phyloP scores from a whole-genome alignment of 2,329 filamentous ascomycete genomes.

The Teratosphaeria zuluensis region DNA sequence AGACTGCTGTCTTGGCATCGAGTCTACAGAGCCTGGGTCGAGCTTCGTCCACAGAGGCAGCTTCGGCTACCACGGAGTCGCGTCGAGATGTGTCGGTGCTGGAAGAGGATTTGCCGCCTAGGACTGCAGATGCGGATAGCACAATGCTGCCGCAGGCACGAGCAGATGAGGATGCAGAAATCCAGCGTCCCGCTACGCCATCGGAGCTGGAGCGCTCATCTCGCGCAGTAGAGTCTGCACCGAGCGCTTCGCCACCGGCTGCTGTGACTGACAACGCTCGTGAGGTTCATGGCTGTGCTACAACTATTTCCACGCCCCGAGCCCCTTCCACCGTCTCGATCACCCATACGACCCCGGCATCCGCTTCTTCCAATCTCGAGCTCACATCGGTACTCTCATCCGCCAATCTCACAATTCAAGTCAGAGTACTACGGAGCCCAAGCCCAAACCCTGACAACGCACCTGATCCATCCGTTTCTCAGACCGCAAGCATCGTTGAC shows the following conservation, averaged over 20 bases:
- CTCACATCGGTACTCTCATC: no score
- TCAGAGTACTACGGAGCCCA: not conserved
- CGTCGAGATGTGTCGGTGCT: not conserved
- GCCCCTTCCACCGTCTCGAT: no score
- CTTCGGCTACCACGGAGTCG: not conserved
- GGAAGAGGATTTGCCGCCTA: not conserved
- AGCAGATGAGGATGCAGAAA: not conserved
- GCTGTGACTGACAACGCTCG: not conserved
- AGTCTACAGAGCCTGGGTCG: not conserved
- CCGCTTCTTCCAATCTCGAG: no score
- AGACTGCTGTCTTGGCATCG: not conserved
- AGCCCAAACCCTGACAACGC: not conserved
- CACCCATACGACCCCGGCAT: no score
- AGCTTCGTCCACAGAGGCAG: not conserved
- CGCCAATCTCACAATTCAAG: not conserved
- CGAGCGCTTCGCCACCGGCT: not conserved
- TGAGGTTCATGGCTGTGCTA: not conserved
- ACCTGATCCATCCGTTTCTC: not conserved
- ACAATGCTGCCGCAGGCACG: not conserved
- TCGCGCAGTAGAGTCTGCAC: not conserved
- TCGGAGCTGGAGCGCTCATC: not conserved
- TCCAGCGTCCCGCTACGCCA: not conserved
- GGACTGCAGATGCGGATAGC: not conserved
- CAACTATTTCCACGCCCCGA: no score
- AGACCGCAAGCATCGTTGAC: not conserved